These are phyloP conservation scores for Echria macrotheca DNA, from an alignment of 495 filamentous ascomycete species.

Conservation along the genomic window DNA sequence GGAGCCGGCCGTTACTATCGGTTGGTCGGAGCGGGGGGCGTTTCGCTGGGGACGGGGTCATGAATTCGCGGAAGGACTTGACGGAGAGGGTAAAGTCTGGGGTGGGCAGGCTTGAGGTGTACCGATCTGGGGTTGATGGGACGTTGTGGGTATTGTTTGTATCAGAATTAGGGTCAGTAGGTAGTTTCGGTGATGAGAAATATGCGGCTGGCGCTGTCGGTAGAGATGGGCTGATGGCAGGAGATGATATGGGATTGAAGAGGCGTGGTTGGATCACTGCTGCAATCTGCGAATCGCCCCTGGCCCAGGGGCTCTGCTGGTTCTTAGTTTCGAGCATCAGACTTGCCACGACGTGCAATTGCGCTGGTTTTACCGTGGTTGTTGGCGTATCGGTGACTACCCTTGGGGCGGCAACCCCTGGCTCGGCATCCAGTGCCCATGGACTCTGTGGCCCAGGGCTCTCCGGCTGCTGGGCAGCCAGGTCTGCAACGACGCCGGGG, in stretches of 20 bases:
- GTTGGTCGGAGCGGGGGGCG: conserved; percentile 11
- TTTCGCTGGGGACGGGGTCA: conserved; percentile 23
- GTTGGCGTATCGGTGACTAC: background rate
- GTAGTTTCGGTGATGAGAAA: background rate
- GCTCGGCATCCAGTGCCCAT: background rate
- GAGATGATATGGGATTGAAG: conserved; percentile 15
- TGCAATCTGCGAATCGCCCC: conserved; percentile 14
- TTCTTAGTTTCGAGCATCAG: background rate
- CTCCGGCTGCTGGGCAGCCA: too few species aligned
- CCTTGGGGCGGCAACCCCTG: background rate
- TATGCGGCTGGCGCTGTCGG: background rate
- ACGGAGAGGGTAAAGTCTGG: conserved; percentile 27
- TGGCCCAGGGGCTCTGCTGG: conserved; percentile 13
- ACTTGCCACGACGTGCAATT: background rate
- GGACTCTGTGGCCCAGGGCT: conserved; percentile 12
- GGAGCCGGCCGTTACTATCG: conserved; percentile 14
- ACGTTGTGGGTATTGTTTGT: too few species aligned
- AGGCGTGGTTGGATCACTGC: conserved; percentile 3
- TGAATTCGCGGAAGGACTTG: conserved; percentile 28
- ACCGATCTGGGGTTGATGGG: conserved; percentile 24
- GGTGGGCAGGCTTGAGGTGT: conserved; percentile 23
- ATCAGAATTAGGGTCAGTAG: background rate
- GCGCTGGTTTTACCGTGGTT: background rate
- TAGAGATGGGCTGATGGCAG: conserved; percentile 14
- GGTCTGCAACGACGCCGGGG: too few species aligned